Percentiles rank a stretch among this genome's conserved stretches.
These are phyloP conservation scores for Friedmanniomyces endolithicus DNA, from an alignment of 495 filamentous ascomycete species.

Conservation along the genomic window DNA sequence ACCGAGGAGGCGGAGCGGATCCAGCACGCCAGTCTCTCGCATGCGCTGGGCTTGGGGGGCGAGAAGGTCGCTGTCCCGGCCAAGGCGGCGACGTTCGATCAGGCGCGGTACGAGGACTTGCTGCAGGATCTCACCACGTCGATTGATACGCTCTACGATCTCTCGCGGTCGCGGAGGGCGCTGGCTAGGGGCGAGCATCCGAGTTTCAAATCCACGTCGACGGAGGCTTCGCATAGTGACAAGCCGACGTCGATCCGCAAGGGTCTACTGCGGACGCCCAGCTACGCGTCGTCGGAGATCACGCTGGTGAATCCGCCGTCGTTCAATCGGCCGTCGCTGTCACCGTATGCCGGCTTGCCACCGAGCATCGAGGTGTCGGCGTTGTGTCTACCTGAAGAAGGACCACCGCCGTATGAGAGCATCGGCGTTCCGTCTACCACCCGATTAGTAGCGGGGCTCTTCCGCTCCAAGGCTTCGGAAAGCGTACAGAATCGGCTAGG, in stretches of 20 bases:
- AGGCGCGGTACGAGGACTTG: conserved; percentile 51
- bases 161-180: conserved; percentile 56
- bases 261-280: conserved; percentile 1
- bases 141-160: conserved; percentile 80
- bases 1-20: conserved; percentile 73
- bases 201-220: conserved; percentile 21
- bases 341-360: conserved; percentile 18
- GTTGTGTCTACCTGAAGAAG: conserved; percentile 29
- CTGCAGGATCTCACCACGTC: conserved; percentile 67
- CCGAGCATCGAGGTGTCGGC: conserved; percentile 25
- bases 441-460: conserved; percentile 25
- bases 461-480: conserved; percentile 27
- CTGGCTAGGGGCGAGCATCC: conserved; percentile 17
- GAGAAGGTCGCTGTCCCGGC: conserved; percentile 13
- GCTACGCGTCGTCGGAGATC: conserved; percentile 14
- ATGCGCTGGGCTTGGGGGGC: conserved; percentile 13
- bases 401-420: conserved; percentile 31
- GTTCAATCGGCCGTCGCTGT: conserved; percentile 11
- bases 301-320: conserved; percentile 22
- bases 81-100: conserved; percentile 44
- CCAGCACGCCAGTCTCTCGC: conserved; percentile 30
- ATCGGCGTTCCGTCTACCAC: conserved; percentile 23
- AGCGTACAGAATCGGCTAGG: conserved; percentile 31
- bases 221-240: conserved; percentile 12
- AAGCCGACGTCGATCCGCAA: conserved; percentile 16